Evolutionary conservation across 495 filamentous ascomycete species (phyloP).

Genomic region (Durotheca rogersii): DNA sequence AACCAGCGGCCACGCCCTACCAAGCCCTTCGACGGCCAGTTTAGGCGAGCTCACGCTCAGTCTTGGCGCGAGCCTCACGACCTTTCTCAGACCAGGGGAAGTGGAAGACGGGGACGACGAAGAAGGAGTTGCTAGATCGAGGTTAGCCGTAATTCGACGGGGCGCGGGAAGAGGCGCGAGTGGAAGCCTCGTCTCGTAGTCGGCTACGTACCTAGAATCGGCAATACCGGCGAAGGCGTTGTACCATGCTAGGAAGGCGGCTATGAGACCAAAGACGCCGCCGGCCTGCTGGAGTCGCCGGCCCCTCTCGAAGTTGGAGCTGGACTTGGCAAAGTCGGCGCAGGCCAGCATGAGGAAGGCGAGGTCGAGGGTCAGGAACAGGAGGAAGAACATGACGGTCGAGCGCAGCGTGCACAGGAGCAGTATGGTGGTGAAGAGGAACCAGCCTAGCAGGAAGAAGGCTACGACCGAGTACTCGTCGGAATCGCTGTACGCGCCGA

Average conservation of each 20-base stretch:
- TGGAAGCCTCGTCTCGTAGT: too few species aligned
- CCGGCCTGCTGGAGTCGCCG: constrained; percentile 68
- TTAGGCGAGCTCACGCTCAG: constrained; percentile 39
- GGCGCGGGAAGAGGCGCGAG: neutral
- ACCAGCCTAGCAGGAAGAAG: constrained; percentile 91
- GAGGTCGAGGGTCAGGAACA: constrained; percentile 92
- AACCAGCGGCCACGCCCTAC: neutral
- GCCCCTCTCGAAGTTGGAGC: constrained; percentile 24
- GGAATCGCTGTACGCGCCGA: constrained; percentile 44
- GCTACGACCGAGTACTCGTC: constrained; percentile 64
- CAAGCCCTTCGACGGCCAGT: neutral
- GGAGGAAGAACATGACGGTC: constrained; percentile 91
- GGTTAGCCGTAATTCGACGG: constrained; percentile 4
- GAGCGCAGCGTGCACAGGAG: constrained; percentile 88
- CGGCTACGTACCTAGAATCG: constrained; percentile 68
- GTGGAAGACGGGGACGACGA: constrained; percentile 90
- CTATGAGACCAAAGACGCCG: constrained; percentile 82
- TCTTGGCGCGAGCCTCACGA: constrained; percentile 54
- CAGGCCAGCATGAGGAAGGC: constrained; percentile 87
- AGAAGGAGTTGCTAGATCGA: constrained; percentile 75
- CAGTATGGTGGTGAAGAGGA: constrained; percentile 93
- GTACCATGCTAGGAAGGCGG: constrained; percentile 94
- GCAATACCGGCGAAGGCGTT: constrained; percentile 94
- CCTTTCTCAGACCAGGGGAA: constrained; percentile 97
- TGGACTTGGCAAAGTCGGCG: constrained; percentile 58